phyloP scores from a whole-genome alignment of 345 rosid species.

The Rhodamnia rubescens region DNA sequence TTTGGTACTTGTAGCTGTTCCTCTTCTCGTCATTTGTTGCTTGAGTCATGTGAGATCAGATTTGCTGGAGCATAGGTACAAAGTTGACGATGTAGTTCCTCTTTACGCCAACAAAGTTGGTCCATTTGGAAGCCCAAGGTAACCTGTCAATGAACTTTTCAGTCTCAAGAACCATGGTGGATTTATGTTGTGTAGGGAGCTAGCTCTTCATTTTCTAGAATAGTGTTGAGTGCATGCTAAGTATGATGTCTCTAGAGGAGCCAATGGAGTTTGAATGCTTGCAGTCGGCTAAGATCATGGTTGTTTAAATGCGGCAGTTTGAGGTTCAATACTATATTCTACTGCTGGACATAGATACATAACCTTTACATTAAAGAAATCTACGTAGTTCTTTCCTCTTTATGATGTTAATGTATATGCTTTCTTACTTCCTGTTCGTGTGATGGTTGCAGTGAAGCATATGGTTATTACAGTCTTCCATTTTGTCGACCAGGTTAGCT shows the following conservation, averaged over 20 bases:
- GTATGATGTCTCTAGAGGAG: neutral
- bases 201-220: neutral
- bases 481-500: conserved; percentile 55
- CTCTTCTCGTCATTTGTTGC: conserved; percentile 21
- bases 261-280: conserved; percentile 31
- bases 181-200: neutral
- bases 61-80: conserved; percentile 53
- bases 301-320: neutral
- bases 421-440: neutral
- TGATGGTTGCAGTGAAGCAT: conserved; percentile 45
- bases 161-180: too few species aligned
- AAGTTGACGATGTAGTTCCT: conserved; percentile 42
- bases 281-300: neutral
- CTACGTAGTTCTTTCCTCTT: neutral
- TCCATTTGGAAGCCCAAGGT: conserved; percentile 73
- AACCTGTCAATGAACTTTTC: neutral
- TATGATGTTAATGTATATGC: neutral
- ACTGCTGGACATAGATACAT: neutral
- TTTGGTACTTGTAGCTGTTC: conserved; percentile 11
- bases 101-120: conserved; percentile 73
- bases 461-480: conserved; percentile 66
- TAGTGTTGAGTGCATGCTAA: neutral
- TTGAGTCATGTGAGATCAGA: conserved; percentile 36
- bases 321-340: neutral
- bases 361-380: neutral